Evolutionary conservation across 1,139 yeast species (phyloP), one percentile per base, ranked within the genome.

Genomic region (Blastobotrys persicus): DNA sequence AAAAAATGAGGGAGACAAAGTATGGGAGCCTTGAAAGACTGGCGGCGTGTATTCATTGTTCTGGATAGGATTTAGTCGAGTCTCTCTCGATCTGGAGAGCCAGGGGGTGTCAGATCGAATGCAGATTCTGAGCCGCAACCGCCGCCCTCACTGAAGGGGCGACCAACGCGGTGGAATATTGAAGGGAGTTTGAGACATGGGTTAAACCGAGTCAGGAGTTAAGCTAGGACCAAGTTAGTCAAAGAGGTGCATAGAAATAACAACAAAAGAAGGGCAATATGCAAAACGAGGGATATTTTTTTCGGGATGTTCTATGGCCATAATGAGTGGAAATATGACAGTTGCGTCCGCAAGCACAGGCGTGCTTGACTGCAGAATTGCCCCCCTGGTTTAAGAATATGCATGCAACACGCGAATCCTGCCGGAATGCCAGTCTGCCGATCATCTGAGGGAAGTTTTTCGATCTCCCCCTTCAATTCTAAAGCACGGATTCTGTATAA

Each of bases 341-440:
- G n/a, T n/a, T n/a, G n/a, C n/a, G 5, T 23, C 9, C 28, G 9
- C 5, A 5, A 23, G 28, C 28, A 23, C 28, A 23, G 5, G 28
- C n/a, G n/a, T n/a, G n/a, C n/a, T 23, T 9, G 9, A 23, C 9
- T 9, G 28, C 28, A 23, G 28, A 23, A 23, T 6, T 5, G 9
- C 28, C 28, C 28, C 28, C 28, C 9, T 5, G 28, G n/a, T n/a
- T 23, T 23, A 23, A 5, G 28, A 5, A 6, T 23, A 23, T 23
- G 28, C 19, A 37, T 37, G 41, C 19, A 37, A 37, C 26, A 37
- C 41, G 41, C 41, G 41, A 37, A 37, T 37, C 41, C 41, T 37
- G 17, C 16, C 4, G 19, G 41, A 37, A 37, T 37, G 41, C 41
- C 28, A 23, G 18, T 34, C 18, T 19, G 41, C 41, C 11, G 41